Conservation (phyloP, 805 yeast species). For the Pichia kluyveri region DNA sequence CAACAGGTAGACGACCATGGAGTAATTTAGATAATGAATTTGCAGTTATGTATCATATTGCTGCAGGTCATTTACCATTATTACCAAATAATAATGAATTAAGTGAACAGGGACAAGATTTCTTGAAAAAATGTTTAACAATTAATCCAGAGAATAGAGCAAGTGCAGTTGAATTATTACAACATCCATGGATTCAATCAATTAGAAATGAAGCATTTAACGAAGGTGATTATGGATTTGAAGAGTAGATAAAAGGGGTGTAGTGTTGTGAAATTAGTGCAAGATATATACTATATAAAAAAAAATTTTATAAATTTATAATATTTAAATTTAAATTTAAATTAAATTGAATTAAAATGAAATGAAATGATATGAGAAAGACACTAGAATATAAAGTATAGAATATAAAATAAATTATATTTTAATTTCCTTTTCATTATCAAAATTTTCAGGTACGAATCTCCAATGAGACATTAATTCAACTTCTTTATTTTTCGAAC, state of each 20-base stretch:
- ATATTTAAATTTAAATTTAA: background rate
- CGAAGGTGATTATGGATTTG: slow-evolving; percentile 13
- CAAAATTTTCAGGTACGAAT: slow-evolving; percentile 46
- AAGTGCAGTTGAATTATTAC: slow-evolving; percentile 73
- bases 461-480: slow-evolving; percentile 59
- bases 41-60: slow-evolving; percentile 98
- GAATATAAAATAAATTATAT: slow-evolving; percentile 19
- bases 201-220: slow-evolving; percentile 65
- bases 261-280: background rate
- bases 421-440: slow-evolving; percentile 48
- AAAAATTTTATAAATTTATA: too few relatives aligned
- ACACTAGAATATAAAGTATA: too few relatives aligned
- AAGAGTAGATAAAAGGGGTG: background rate
- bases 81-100: slow-evolving; percentile 74
- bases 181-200: slow-evolving; percentile 83
- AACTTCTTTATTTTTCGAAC: slow-evolving; percentile 40
- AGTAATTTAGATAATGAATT: slow-evolving; percentile 91
- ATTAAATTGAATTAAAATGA: background rate
- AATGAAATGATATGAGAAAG: background rate
- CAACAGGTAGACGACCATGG: slow-evolving; percentile 96
- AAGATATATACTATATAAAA: too few relatives aligned
- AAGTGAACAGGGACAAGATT: slow-evolving; percentile 61
- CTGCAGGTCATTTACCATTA: slow-evolving; percentile 87
- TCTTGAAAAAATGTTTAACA: slow-evolving; percentile 67
- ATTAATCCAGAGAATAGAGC: slow-evolving; percentile 76